These are phyloP conservation scores for Somion occarium DNA, from an alignment of 1,284 basidiomycete genomes.

Conservation along the genomic window DNA sequence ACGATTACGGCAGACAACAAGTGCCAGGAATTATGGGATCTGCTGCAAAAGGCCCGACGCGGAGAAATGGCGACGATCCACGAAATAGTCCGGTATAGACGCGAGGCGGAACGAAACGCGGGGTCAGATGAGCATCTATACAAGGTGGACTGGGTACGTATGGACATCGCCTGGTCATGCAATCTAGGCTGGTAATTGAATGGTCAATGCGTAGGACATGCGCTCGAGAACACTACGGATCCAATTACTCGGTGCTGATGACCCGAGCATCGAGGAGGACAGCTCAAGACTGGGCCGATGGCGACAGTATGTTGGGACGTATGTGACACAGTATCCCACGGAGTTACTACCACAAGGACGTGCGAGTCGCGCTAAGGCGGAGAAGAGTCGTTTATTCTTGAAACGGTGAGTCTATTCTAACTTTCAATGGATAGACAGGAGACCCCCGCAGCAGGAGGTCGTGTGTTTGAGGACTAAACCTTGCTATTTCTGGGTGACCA, in stretches of 20 bases:
- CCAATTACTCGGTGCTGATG: constrained; percentile 75
- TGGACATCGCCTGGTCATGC: not conserved
- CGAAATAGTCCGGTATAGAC: constrained; percentile 86
- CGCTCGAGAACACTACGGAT: constrained; percentile 63
- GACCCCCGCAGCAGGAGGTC: not conserved
- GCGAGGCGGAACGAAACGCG: constrained; percentile 84
- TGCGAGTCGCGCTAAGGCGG: constrained; percentile 26
- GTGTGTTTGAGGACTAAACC: constrained; percentile 8
- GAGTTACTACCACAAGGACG: constrained; percentile 56
- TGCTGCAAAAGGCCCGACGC: constrained; percentile 52
- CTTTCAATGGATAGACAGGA: not conserved
- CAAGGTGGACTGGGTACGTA: constrained; percentile 85
- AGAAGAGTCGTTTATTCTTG: constrained; percentile 30
- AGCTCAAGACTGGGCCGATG: constrained; percentile 52
- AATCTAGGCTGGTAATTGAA: not conserved
- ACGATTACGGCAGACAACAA: constrained; percentile 72
- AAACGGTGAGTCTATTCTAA: constrained; percentile 21
- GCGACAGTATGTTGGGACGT: constrained; percentile 87
- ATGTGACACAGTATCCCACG: constrained; percentile 67
- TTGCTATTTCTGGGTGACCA: constrained; percentile 10
- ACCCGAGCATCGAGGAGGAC: constrained; percentile 67
- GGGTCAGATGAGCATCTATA: constrained; percentile 90
- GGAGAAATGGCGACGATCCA: constrained; percentile 55
- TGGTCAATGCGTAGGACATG: constrained; percentile 44
- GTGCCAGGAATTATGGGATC: constrained; percentile 67